Conservation (phyloP, 192 early-diverging fungal species). For the Coemansia sp. region DNA sequence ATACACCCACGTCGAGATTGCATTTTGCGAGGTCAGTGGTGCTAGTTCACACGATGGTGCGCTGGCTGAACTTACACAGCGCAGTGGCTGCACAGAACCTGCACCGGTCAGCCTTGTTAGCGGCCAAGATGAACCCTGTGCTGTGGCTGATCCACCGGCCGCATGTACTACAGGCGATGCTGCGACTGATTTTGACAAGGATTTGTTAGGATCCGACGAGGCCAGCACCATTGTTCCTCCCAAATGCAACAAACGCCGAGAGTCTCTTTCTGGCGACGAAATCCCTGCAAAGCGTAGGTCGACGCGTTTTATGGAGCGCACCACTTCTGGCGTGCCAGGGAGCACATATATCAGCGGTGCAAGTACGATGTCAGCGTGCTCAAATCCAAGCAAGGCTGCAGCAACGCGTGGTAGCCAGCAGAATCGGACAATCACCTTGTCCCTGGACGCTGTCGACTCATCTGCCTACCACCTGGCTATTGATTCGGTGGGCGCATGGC, state of each 20-base stretch:
- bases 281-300: conserved; percentile 44
- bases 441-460: conserved; percentile 7
- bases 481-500: conserved; percentile 3
- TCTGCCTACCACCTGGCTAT: conserved; percentile 7
- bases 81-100: not conserved
- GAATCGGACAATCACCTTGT: not conserved
- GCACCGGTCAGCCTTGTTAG: not conserved
- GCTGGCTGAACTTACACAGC: not conserved
- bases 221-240: not conserved
- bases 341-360: not conserved
- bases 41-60: not conserved
- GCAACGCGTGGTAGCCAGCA: not conserved
- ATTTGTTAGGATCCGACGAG: not conserved
- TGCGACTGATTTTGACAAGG: not conserved
- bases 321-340: not conserved
- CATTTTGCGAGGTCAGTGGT: not conserved
- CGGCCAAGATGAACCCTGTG: not conserved
- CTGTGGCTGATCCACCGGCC: not conserved
- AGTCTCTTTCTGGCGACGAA: conserved; percentile 42
- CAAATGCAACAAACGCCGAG: conserved; percentile 11
- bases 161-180: not conserved
- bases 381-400: not conserved
- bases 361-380: not conserved
- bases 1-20: not conserved
- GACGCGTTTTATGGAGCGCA: conserved; percentile 39